Conservation (phyloP, 257 asterid species). For the Solanum peruvianum region DNA sequence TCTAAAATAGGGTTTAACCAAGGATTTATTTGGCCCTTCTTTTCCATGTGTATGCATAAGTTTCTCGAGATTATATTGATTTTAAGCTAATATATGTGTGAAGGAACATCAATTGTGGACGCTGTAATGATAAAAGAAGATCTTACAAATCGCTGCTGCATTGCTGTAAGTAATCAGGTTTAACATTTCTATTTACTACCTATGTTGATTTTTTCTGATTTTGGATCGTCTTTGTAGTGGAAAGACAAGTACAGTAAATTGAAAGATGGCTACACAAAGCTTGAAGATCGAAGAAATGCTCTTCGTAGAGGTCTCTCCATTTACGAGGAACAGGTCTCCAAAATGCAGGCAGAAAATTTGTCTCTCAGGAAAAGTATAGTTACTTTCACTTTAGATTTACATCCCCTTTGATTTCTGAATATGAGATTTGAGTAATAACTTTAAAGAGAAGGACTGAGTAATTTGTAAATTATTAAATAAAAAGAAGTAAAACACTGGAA, state of each 20-base stretch:
- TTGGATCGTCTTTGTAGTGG: background rate
- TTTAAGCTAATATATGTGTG: background rate
- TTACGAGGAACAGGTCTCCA: constrained; percentile 14
- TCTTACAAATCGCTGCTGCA: constrained; percentile 51
- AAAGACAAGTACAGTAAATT: constrained; percentile 20
- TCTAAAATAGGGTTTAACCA: background rate
- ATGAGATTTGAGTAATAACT: background rate
- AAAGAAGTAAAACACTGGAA: background rate
- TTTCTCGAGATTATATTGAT: background rate
- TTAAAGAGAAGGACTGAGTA: background rate
- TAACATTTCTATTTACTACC: background rate
- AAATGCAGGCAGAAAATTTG: constrained; percentile 32
- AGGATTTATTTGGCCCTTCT: background rate
- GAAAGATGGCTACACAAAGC: constrained; percentile 28
- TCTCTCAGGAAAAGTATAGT: constrained; percentile 43
- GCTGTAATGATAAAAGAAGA: constrained; percentile 33
- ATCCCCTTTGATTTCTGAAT: background rate
- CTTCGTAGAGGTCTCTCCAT: constrained; percentile 20
- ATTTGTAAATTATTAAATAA: background rate
- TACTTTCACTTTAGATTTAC: background rate
- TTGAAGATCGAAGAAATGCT: constrained; percentile 29
- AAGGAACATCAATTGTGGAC: constrained; percentile 33
- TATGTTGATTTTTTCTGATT: no score
- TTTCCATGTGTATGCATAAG: background rate
- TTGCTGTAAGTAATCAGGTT: constrained; percentile 22